Evolutionary conservation across 2,329 filamentous ascomycete species (phyloP), one percentile per base, ranked within the genome.

Genomic region (Aspergillus neotritici): DNA sequence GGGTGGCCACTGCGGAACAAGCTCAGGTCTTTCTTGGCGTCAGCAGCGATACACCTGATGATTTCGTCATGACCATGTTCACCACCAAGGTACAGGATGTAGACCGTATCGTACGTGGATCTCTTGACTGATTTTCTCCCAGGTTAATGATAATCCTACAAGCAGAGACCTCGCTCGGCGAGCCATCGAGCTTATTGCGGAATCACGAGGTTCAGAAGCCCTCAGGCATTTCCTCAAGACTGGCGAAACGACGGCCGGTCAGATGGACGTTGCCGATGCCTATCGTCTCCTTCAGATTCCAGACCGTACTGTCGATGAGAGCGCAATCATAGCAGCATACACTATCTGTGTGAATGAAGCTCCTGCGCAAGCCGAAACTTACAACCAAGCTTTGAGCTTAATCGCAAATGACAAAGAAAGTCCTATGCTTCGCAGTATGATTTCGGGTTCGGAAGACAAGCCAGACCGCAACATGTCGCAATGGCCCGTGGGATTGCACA

Each of bases 401-500:
- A 72, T 77, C 51, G 73, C 66, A 34, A 61, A 64, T 44, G 63
- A 67, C 25, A 67, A 63, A 39, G 56, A 69, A 31, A 74, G 69
- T 40, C 41, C 60, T 10, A 37, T 64, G 25, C 54, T 71, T 29
- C 60, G 54, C 32, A 62, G 54, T 29, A 58, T 62, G 52, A 58
- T 66, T 13, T 55, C 60, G n/a, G 61, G 62, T 1, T 53, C 59
- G 31, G 54, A 49, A 12, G 47, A 47, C 3, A 59, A 64, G 31
- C 48, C 60, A 14, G 57, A 61, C 50, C 57, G 61, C 37, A 58
- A 66, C 31, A 60, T 55, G 46, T 64, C 68, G 36, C 72, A 78
- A 25, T 82, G 87, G 64, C 93, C 93, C 0, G 86, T 94, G 15
- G 93, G 93, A 0, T 76, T 97, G 5, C 79, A 83, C 50, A 98